Conservation (phyloP, 2,329 filamentous ascomycete species). For the Orbilia brochopaga region DNA sequence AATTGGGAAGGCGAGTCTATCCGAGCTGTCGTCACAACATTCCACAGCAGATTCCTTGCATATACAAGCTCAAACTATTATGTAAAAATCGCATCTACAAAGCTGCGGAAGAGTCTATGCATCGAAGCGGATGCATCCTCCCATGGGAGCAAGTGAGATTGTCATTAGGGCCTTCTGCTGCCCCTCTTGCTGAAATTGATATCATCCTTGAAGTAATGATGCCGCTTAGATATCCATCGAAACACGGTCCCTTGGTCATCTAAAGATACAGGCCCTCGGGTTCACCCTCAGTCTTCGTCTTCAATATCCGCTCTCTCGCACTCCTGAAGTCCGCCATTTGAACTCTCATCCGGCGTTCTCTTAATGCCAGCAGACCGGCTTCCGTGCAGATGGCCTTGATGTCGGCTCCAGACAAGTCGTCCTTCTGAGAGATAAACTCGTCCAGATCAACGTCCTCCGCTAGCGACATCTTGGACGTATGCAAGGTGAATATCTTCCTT, state of each 20-base stretch:
- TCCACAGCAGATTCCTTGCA: neutral
- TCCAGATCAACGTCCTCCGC: conserved; percentile 97
- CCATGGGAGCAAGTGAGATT: too few species aligned
- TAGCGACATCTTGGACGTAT: conserved; percentile 98
- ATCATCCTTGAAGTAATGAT: conserved; percentile 2
- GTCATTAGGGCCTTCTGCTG: too few species aligned
- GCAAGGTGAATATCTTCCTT: conserved; percentile 97
- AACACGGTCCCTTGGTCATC: too few species aligned
- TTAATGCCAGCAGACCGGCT: conserved; percentile 88
- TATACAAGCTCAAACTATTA: too few species aligned
- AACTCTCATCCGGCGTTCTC: conserved; percentile 95
- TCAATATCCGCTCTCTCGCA: conserved; percentile 90
- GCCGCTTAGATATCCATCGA: neutral
- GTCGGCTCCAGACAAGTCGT: conserved; percentile 93
- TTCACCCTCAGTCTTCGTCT: conserved; percentile 98
- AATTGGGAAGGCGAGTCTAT: too few species aligned
- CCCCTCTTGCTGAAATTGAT: neutral
- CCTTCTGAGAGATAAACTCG: conserved; percentile 98
- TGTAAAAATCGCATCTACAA: too few species aligned
- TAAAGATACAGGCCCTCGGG: conserved; percentile 99
- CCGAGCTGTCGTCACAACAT: too few species aligned
- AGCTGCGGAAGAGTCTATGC: too few species aligned
- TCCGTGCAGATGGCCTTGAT: conserved; percentile 99
- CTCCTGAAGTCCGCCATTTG: conserved; percentile 98
- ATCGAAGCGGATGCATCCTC: too few species aligned